phyloP scores from a whole-genome alignment of 1,284 basidiomycete species.

The Porogramme epimiltina region DNA sequence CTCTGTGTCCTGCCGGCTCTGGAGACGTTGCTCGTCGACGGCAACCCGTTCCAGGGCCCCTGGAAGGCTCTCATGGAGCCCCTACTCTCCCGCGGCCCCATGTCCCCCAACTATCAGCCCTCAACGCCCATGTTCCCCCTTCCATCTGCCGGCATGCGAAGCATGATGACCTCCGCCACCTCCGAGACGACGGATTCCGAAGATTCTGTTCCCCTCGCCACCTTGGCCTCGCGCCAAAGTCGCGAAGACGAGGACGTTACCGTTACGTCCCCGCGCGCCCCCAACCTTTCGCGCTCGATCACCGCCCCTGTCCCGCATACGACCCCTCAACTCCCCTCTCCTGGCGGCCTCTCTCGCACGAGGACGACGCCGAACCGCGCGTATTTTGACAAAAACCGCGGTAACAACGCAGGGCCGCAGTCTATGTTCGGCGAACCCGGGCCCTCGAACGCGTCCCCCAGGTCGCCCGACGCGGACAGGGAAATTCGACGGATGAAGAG shows the following conservation, averaged over 20 bases:
- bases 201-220: slow-evolving; percentile 37
- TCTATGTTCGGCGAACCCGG: slow-evolving; percentile 22
- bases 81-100: slow-evolving; percentile 61
- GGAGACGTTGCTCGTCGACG: slow-evolving; percentile 88
- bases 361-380: slow-evolving; percentile 71
- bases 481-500: slow-evolving; percentile 86
- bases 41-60: slow-evolving; percentile 90
- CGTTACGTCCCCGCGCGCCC: slow-evolving; percentile 61
- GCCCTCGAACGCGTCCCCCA: slow-evolving; percentile 19
- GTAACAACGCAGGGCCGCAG: slow-evolving; percentile 25
- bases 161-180: slow-evolving; percentile 42
- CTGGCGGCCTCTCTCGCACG: slow-evolving; percentile 62
- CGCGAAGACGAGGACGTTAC: slow-evolving; percentile 66
- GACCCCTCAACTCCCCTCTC: slow-evolving; percentile 29
- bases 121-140: slow-evolving; percentile 64
- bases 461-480: slow-evolving; percentile 37
- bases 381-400: slow-evolving; percentile 52
- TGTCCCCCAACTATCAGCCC: slow-evolving; percentile 64
- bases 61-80: slow-evolving; percentile 91
- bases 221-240: slow-evolving; percentile 19
- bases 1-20: slow-evolving; percentile 82
- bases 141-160: slow-evolving; percentile 44
- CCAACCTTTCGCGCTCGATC: slow-evolving; percentile 47
- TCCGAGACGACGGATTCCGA: slow-evolving; percentile 57
- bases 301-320: slow-evolving; percentile 42